phyloP scores from a whole-genome alignment of 2,329 filamentous ascomycete genomes.

The Scopulariopsis brevicaulis region DNA sequence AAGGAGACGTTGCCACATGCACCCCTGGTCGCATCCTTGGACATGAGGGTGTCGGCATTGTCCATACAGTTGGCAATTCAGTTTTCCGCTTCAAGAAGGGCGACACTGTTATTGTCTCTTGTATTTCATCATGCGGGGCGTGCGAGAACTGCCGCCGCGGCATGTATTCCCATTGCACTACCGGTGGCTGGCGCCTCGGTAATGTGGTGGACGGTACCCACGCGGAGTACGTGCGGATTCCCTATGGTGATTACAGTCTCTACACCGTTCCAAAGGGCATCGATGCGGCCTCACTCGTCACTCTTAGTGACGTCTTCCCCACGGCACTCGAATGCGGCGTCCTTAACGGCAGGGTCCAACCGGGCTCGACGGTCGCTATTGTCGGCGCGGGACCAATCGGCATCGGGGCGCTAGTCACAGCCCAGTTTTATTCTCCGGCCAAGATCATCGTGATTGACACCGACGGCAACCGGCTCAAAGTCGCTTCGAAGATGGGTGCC shows the following conservation, averaged over 20 bases:
- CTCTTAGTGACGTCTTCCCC: constrained; percentile 44
- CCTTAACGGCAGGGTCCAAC: constrained; percentile 36
- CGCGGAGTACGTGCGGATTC: constrained; percentile 43
- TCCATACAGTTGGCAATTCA: constrained; percentile 29
- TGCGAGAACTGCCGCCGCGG: constrained; percentile 38
- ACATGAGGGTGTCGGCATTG: constrained; percentile 39
- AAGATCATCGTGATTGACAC: constrained; percentile 39
- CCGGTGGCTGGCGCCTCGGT: constrained; percentile 43
- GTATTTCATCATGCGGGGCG: constrained; percentile 36
- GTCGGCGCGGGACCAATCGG: constrained; percentile 45
- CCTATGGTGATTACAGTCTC: constrained; percentile 35
- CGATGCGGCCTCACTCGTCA: constrained; percentile 29
- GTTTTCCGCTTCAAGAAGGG: constrained; percentile 35
- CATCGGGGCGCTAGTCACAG: constrained; percentile 39
- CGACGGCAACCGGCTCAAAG: constrained; percentile 32
- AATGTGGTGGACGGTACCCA: constrained; percentile 41
- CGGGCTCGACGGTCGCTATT: constrained; percentile 38
- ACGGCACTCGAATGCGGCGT: constrained; percentile 45
- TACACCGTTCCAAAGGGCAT: constrained; percentile 28
- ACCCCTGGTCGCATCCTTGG: constrained; percentile 33
- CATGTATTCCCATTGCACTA: constrained; percentile 40
- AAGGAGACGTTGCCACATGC: constrained; percentile 38
- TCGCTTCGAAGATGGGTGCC: constrained; percentile 36
- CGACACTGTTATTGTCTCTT: constrained; percentile 38
- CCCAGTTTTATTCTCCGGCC: constrained; percentile 40